Base-by-base conservation (phyloP, 768 basidiomycete species). In the Aureoboletus auriporus region DNA sequence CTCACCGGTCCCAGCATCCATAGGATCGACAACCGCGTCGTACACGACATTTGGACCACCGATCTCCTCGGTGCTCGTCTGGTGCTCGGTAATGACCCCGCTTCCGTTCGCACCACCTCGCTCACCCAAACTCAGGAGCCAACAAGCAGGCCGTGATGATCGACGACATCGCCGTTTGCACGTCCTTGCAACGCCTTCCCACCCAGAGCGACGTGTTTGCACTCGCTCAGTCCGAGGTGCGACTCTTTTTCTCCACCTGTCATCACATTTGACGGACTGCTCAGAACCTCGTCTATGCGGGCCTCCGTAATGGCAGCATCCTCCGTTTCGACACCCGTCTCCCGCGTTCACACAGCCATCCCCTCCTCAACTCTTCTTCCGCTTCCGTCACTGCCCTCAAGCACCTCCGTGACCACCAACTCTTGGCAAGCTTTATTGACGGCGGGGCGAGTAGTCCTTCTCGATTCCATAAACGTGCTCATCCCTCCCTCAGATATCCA, bases 131-230 rank as follows among this genome's bases (percentile, higher is more conserved):
- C 6, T 14, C 47, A 86, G 86, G 84, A 31, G 76, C 77, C 9
- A 73, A 72, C 53, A 68, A 70, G 40, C 74, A 73, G 38, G 83
- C 76, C 0, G 68, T 82, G 1, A 69, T 77, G 40, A 59, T 87
- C 4, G 60, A 70, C 4, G 79, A 84, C 46, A 69, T 85, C 39
- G 75, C 77, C 30, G 47, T 56, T 2, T 56, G 69, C 28, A 49
- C 54, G 2, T 64, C 66, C 12, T 57, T 75, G 2, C 66, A 69
- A 44, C 56, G 65, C 49, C 60, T 87, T 9, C 63, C 71, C 26
- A 84, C 83, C 3, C 54, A 71, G 16, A 85, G 83, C 45, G 84
- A 86, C 56, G 80, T 86, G 0, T 79, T 88, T 53, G 64, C 84
- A 3, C 65, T 86, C n/a, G 61, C 71, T 40, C 81, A 81, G 55